A percentile compares a stretch with the other conserved stretches of the same genome.
phyloP scores from a whole-genome alignment of 495 filamentous ascomycete genomes.

The Hyaloscypha bicolor region DNA sequence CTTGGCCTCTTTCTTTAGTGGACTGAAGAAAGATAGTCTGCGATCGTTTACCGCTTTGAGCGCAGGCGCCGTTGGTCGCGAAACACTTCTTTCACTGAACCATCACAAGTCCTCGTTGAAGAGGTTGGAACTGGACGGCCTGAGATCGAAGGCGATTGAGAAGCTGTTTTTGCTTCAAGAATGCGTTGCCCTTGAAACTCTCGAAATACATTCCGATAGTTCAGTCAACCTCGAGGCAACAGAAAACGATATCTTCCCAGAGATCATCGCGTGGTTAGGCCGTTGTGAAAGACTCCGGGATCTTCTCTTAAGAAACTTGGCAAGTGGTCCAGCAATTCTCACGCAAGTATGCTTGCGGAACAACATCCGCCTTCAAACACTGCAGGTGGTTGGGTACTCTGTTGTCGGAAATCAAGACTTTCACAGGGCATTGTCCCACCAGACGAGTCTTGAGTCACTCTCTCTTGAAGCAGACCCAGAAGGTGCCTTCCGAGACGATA shows the following conservation, averaged over 20 bases:
- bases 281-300: slow-evolving; percentile 55
- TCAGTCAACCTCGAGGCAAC: slow-evolving; percentile 43
- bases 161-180: slow-evolving; percentile 49
- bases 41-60: slow-evolving; percentile 60
- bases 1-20: slow-evolving; percentile 59
- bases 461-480: slow-evolving; percentile 53
- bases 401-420: slow-evolving; percentile 48
- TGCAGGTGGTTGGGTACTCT: slow-evolving; percentile 50
- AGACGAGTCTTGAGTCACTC: slow-evolving; percentile 48
- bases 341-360: slow-evolving; percentile 48
- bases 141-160: slow-evolving; percentile 49
- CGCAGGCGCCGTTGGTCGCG: slow-evolving; percentile 48
- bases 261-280: slow-evolving; percentile 56
- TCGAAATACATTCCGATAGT: slow-evolving; percentile 49
- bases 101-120: slow-evolving; percentile 59
- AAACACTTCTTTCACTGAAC: slow-evolving; percentile 61
- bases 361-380: slow-evolving; percentile 47
- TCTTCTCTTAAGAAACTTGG: slow-evolving; percentile 53
- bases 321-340: slow-evolving; percentile 52
- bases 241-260: slow-evolving; percentile 50
- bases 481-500: slow-evolving; percentile 45
- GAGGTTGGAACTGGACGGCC: slow-evolving; percentile 53
- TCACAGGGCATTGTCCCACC: slow-evolving; percentile 53
- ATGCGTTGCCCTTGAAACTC: slow-evolving; percentile 53
- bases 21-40: slow-evolving; percentile 59